Base-by-base conservation (phyloP, 768 basidiomycete genomes). In the Tricholomella constricta region DNA sequence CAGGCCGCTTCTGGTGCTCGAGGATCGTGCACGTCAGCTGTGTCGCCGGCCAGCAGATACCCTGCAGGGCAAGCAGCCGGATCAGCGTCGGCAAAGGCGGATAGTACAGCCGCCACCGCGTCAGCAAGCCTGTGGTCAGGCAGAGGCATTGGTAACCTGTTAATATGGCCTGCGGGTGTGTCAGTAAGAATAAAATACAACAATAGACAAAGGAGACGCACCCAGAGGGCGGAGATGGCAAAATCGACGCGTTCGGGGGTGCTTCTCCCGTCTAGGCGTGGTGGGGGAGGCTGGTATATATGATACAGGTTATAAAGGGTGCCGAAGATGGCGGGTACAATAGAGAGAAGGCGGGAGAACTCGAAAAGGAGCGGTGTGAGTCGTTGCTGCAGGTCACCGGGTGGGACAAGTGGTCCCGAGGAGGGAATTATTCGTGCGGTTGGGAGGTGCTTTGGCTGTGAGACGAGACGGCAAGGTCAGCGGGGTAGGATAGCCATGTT, bases 41-140 rank as follows among this genome's bases (percentile, higher is more conserved):
- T 4, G 94, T 97, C 3, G 91, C 87, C 2, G 93, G 92, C 94
- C 94, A 98, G 72, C 95, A 98, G 54, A 98, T 94, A 15, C 91
- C 91, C 66, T 98, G 96, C 0, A 98, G 77, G 0, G 92, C 95
- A 50, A 98, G 79, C 4, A 98, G 84, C 14, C 96, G 88, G 62
- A 97, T 89, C 56, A 98, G 82, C 1, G 94, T 92, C 4, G 95
- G 82, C 23, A 91, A 75, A 0, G 92, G 87, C 0, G 91, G 81
- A 67, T 98, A 98, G 72, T 97, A 96, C 0, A 89, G 78, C 19
- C 86, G 79, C 96, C 96, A 98, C 42, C 96, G 85, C 26, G 83
- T 83, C 22, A 95, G 80, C 0, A 98, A 84, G 10, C 96, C 95
- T 0, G 94, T 90, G 0, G 95, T 91, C 12, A 98, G 78, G 37